Percentiles rank a stretch among this genome's conserved stretches.
Evolutionary conservation across 2,329 filamentous ascomycete genomes (phyloP).

Genomic region (Xylaria sp.): DNA sequence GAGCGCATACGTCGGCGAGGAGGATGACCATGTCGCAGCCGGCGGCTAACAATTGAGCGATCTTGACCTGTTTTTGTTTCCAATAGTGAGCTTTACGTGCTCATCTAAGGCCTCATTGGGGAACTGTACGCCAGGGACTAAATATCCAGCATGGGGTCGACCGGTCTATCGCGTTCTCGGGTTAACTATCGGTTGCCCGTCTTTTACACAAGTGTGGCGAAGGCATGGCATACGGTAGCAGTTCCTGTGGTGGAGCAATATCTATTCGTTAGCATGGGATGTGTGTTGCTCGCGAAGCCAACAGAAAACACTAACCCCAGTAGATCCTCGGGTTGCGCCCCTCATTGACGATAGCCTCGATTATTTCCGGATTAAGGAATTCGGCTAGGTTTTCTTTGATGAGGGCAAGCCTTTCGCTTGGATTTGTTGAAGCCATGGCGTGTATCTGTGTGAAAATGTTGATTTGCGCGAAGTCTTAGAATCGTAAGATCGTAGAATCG

Average conservation of each 20-base stretch:
- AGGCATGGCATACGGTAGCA: constrained; percentile 72
- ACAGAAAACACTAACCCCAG: constrained; percentile 70
- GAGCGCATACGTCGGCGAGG: constrained; percentile 69
- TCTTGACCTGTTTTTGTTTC: constrained; percentile 68
- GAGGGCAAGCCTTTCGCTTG: constrained; percentile 74
- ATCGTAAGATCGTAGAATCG: neutral
- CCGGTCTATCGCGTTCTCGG: constrained; percentile 64
- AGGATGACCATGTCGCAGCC: constrained; percentile 85
- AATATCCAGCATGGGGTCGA: constrained; percentile 89
- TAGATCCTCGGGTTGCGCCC: constrained; percentile 81
- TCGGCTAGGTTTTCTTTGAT: constrained; percentile 86
- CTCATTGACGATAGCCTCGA: constrained; percentile 76
- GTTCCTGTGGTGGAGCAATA: constrained; percentile 55
- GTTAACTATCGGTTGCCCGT: constrained; percentile 16
- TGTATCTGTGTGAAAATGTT: too few relatives aligned
- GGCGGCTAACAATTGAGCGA: constrained; percentile 85
- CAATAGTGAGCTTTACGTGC: constrained; percentile 8
- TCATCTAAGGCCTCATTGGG: neutral
- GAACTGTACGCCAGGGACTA: constrained; percentile 70
- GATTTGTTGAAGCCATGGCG: constrained; percentile 49
- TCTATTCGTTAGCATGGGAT: constrained; percentile 27
- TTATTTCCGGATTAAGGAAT: constrained; percentile 84
- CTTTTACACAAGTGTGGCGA: neutral
- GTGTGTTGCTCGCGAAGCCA: too few relatives aligned
- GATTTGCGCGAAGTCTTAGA: neutral